Evolutionary conservation across 2,329 filamentous ascomycete genomes (phyloP).

Genomic region (Rhexocercosporidium sp.): DNA sequence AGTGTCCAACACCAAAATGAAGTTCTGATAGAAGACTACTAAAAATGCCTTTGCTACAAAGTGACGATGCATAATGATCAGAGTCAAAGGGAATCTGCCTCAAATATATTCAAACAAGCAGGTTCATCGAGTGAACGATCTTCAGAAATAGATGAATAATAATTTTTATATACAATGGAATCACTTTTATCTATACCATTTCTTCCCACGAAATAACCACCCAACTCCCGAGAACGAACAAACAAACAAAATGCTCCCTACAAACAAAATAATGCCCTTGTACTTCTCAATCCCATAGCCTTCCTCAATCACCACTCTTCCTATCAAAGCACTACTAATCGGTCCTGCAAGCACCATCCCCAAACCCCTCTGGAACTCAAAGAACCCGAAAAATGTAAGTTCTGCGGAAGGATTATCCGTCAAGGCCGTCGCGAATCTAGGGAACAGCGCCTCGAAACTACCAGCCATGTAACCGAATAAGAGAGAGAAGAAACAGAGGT

Average conservation of each 20-base stretch:
- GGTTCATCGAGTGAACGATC: too few relatives aligned
- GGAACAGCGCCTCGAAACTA: conserved; percentile 54
- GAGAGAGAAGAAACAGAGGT: conserved; percentile 51
- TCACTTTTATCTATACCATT: conserved; percentile 11
- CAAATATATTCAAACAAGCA: too few relatives aligned
- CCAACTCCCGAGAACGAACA: conserved; percentile 11
- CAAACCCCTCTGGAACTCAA: conserved; percentile 27
- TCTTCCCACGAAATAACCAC: conserved; percentile 9
- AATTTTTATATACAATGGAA: too few relatives aligned
- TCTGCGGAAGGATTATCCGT: conserved; percentile 19
- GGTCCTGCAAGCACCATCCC: conserved; percentile 27
- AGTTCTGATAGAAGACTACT: too few relatives aligned
- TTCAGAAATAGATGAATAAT: too few relatives aligned
- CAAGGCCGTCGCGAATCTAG: conserved; percentile 37
- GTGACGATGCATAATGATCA: too few relatives aligned
- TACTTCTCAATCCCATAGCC: conserved; percentile 15
- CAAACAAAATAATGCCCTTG: conserved; percentile 14
- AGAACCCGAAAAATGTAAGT: conserved; percentile 36
- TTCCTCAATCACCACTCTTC: background rate
- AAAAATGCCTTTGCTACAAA: too few relatives aligned
- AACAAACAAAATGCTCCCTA: conserved; percentile 10
- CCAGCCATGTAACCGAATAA: conserved; percentile 56
- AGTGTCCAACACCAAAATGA: too few relatives aligned
- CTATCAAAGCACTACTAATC: conserved; percentile 17
- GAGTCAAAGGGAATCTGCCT: too few relatives aligned